A percentile compares a stretch with the other conserved stretches of the same genome.
Evolutionary conservation across 1,284 basidiomycete species (phyloP).

Genomic region (Vanrija sp.): DNA sequence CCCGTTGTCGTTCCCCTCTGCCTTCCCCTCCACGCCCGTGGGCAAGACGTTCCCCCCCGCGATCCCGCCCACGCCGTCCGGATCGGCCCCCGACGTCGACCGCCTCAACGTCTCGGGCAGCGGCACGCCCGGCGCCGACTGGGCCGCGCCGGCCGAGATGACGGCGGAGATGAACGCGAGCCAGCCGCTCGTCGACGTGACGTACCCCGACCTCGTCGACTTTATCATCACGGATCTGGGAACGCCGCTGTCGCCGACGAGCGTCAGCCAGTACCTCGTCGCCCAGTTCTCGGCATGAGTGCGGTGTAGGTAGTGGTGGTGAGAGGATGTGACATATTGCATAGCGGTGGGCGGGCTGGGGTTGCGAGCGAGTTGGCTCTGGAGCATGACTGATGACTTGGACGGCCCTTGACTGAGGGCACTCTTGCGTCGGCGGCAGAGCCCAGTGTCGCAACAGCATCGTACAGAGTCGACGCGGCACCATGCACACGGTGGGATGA

Average conservation of each 20-base stretch:
- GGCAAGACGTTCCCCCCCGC: conserved; percentile 5
- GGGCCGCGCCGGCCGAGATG: conserved; percentile 36
- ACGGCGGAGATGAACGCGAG: conserved; percentile 46
- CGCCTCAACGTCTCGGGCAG: conserved; percentile 1
- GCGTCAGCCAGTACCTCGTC: conserved; percentile 49
- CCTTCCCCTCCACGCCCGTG: conserved; percentile 7
- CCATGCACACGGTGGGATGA: too few relatives aligned
- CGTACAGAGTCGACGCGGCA: too few relatives aligned
- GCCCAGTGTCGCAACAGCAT: too few relatives aligned
- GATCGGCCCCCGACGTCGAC: neutral
- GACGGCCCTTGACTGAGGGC: too few relatives aligned
- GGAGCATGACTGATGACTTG: too few relatives aligned
- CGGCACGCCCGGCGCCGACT: neutral
- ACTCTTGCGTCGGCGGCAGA: too few relatives aligned
- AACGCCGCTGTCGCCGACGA: conserved; percentile 42
- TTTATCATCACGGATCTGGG: conserved; percentile 50
- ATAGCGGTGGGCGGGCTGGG: neutral
- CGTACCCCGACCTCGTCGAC: conserved; percentile 49
- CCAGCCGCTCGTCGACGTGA: conserved; percentile 52
- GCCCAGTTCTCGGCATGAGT: conserved; percentile 43
- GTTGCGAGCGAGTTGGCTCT: too few relatives aligned
- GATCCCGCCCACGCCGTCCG: conserved; percentile 13
- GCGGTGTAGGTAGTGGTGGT: neutral
- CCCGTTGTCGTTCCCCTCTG: conserved; percentile 27
- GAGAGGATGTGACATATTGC: conserved; percentile 3